Evolutionary conservation across 2,329 filamentous ascomycete genomes (phyloP), one percentile per base, ranked within the genome.

Genomic region (Coniella lustricola): DNA sequence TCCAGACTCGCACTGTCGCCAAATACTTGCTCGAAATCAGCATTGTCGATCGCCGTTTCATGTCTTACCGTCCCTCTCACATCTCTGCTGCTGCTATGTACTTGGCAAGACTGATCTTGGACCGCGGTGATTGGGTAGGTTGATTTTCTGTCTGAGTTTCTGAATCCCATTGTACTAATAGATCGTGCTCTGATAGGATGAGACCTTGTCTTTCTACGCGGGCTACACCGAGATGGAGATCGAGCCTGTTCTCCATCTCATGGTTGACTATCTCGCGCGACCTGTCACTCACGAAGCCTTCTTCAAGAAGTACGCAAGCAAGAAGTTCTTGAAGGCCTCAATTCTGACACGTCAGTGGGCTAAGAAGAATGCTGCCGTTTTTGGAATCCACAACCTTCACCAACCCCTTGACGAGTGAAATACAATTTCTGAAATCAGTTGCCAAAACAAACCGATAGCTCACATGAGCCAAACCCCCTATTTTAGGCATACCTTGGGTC

Each of bases 301-400:
- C 76, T 97, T 96, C 78, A 95, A 95, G 80, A 98, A 98, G 71
- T 98, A 98, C 67, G 93, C 93, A 49, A 95, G 89, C 80, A 98
- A 97, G 77, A 96, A 95, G 72, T 98, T 97, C 72, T 73, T 97
- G 60, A 98, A 98, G 75, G 90, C 90, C 59, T 96, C 91, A 21
- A 90, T 97, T 60, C 76, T 95, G 53, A 87, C 90, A 32, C 87
- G 91, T 59, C 82, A 87, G 62, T 98, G 93, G 93, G 89, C 90
- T 50, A 96, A 95, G 76, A 86, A 85, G 66, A 86, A 87, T 58
- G 79, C 79, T 3, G 60, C 65, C 22, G 62, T 72, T 45, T 81
- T 82, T 52, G 77, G 75, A 53, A 73, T 84, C 52, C 64, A 64
- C 22, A 72, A 79, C 51, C 44, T 53, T 13, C 44, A 67, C 68